Evolutionary conservation across 1,139 yeast genomes (phyloP), one percentile per base, ranked within the genome.

Genomic region (Sugiyamaella neomexicana): DNA sequence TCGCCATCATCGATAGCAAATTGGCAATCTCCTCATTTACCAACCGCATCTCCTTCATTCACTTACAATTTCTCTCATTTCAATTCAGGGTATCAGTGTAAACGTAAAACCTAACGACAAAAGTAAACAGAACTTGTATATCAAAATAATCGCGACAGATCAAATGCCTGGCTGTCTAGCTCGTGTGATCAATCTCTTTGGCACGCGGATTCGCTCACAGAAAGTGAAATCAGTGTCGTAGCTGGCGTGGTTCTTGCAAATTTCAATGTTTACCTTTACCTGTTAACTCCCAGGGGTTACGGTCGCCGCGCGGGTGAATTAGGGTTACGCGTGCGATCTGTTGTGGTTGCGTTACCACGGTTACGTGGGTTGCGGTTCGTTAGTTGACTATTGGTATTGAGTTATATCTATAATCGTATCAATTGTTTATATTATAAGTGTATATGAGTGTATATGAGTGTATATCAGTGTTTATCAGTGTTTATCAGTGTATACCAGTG

Each of bases 51-150:
- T n/a, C n/a, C n/a, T n/a, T n/a, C n/a, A n/a, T n/a, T n/a, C 10
- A 45, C 49, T 45, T 36, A 45, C 49, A 36, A 45, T 45, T 45
- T 45, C 49, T 45, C 49, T 45, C 49, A 45, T 45, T 20, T 36
- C 36, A 32, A 40, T 25, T 13, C 27, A 17, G 44, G 44, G 34
- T 7, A 37, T 15, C 17, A 2, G 17, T 37, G 5, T 5, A 37
- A 34, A n/a, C 38, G 38, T 17, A 38, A 38, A 38, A 8, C 23
- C 2, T 6, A 38, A 38, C n/a, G 5, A 3, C 17, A 38, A 2
- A 16, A 16, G 15, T n/a, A 39, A 39, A 39, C 34, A 29, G n/a
- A 12, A 9, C n/a, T n/a, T n/a, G n/a, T n/a, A n/a, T 29, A 9
- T 29, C 25, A 20, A 20, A 20, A 20, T 20, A n/a, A 20, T 20